These are phyloP conservation scores for Cotoneaster glaucophyllus DNA, from an alignment of 306 rosid species.

Conservation along the genomic window DNA sequence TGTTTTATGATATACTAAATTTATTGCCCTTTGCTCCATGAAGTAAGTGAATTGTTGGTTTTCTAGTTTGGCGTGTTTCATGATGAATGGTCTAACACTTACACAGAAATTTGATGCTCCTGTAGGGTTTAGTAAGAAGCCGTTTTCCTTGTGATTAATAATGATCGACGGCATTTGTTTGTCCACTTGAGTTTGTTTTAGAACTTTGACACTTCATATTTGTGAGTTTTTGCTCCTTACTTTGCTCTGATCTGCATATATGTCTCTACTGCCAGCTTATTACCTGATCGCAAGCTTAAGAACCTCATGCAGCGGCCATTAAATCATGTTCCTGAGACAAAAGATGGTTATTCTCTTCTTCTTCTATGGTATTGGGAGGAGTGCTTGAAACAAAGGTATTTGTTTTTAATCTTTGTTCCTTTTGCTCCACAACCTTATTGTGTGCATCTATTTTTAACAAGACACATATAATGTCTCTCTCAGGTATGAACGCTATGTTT, in stretches of 20 bases:
- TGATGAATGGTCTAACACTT: neutral
- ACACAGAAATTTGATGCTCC: neutral
- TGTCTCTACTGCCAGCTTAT: conserved; percentile 46
- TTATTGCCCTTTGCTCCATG: neutral
- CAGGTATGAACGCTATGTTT: conserved; percentile 87
- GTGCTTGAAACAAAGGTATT: conserved; percentile 88
- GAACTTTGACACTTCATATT: neutral
- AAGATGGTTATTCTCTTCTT: conserved; percentile 85
- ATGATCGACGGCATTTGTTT: neutral
- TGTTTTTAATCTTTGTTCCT: neutral
- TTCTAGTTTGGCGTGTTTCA: neutral
- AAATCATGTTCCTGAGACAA: conserved; percentile 64
- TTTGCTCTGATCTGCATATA: neutral
- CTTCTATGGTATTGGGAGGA: conserved; percentile 97
- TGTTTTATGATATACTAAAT: neutral
- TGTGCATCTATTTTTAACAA: conserved; percentile 7
- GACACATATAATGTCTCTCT: neutral
- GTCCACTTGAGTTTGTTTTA: neutral
- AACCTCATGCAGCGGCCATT: conserved; percentile 62
- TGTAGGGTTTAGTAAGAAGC: neutral
- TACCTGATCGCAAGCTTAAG: conserved; percentile 91
- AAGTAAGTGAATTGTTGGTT: neutral
- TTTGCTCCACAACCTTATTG: neutral
- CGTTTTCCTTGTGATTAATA: neutral
- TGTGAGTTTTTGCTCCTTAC: neutral